These are phyloP conservation scores for Corinectria fuckeliana DNA, from an alignment of 2,329 filamentous ascomycete genomes.

Conservation along the genomic window DNA sequence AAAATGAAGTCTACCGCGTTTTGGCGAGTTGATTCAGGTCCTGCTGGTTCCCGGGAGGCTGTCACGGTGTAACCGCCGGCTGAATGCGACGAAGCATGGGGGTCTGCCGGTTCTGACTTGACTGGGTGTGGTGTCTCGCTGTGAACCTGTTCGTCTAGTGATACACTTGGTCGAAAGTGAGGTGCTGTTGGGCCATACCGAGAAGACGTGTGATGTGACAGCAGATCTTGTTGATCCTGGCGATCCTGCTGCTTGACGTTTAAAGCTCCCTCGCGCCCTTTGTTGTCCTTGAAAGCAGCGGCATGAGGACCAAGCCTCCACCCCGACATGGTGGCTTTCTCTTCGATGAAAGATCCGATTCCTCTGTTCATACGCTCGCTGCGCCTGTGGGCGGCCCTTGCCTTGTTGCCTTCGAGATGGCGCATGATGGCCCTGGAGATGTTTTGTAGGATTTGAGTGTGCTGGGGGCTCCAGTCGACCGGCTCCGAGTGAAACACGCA, in stretches of 20 bases:
- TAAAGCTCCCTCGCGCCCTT: constrained; percentile 19
- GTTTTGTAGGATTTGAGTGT: constrained; percentile 36
- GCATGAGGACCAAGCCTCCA: constrained; percentile 27
- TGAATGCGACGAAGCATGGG: neutral
- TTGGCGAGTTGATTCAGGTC: neutral
- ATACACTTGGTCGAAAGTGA: neutral
- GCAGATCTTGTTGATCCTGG: neutral
- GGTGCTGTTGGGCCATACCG: no score
- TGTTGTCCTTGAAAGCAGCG: neutral
- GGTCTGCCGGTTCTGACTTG: neutral
- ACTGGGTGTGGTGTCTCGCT: neutral
- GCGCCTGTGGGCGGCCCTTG: constrained; percentile 36
- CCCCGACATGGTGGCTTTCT: constrained; percentile 39
- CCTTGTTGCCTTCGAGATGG: constrained; percentile 43
- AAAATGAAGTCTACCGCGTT: constrained; percentile 41
- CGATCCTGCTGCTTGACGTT: constrained; percentile 28
- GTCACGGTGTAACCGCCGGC: neutral
- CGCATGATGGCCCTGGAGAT: constrained; percentile 45
- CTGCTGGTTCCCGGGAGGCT: neutral
- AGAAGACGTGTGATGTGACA: neutral
- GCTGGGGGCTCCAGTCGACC: constrained; percentile 33
- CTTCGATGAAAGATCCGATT: constrained; percentile 47
- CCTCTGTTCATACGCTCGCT: constrained; percentile 49
- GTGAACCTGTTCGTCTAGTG: neutral
- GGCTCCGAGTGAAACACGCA: constrained; percentile 38